Conservation (phyloP, 2,329 filamentous ascomycete genomes). For the Monascus ruber region DNA sequence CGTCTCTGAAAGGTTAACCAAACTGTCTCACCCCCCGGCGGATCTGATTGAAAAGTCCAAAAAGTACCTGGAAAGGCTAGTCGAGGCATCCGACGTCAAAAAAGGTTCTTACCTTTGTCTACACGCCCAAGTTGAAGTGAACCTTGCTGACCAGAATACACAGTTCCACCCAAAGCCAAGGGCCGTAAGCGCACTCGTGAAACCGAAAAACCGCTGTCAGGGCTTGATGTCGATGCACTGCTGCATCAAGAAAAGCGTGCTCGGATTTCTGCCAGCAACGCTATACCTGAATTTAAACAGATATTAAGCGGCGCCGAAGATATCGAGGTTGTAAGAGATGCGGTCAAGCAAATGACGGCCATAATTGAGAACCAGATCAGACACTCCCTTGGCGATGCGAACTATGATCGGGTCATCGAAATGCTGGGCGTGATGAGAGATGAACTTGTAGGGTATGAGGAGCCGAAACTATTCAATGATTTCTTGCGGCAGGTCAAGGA, state of each 20-base stretch:
- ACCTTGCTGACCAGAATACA: constrained; percentile 11
- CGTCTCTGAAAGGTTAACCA: constrained; percentile 53
- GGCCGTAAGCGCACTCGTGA: constrained; percentile 58
- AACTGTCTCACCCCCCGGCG: constrained; percentile 61
- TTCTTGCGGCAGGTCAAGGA: constrained; percentile 62
- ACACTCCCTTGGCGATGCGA: constrained; percentile 62
- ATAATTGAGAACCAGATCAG: constrained; percentile 60
- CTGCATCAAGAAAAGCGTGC: constrained; percentile 48
- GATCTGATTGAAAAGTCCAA: constrained; percentile 51
- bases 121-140: not conserved
- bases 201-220: constrained; percentile 70
- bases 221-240: constrained; percentile 73
- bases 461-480: constrained; percentile 64
- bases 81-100: constrained; percentile 66
- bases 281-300: constrained; percentile 85
- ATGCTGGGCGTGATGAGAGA: constrained; percentile 67
- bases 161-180: constrained; percentile 69
- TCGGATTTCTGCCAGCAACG: constrained; percentile 56
- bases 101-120: constrained; percentile 44
- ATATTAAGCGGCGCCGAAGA: constrained; percentile 52
- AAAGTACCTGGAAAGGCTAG: constrained; percentile 50
- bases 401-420: constrained; percentile 65
- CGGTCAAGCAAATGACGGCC: constrained; percentile 60
- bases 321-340: constrained; percentile 52
- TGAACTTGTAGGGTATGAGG: constrained; percentile 63